Conservation (phyloP, 2,329 filamentous ascomycete species). For the Dactylella cylindrospora region DNA sequence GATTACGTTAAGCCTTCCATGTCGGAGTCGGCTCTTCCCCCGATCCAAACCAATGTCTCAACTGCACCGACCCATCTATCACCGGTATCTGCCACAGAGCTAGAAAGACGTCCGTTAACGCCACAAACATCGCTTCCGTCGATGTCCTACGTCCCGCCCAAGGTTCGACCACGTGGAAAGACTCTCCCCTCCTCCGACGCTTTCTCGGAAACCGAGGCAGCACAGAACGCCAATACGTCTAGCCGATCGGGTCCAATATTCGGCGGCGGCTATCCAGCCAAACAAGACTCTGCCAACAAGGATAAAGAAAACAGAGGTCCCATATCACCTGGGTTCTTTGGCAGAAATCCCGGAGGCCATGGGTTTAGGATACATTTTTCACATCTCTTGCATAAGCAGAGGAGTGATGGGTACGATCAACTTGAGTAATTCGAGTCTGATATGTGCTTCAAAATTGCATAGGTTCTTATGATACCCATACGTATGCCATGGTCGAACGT, state of each 20-base stretch:
- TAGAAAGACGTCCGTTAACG: slow-evolving; percentile 22
- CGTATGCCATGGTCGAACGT: no score
- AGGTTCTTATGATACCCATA: no score
- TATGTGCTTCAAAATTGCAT: no score
- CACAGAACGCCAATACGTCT: background rate
- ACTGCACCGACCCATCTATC: slow-evolving; percentile 4
- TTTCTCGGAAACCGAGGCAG: background rate
- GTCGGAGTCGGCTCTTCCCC: background rate
- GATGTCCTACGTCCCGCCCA: slow-evolving; percentile 28
- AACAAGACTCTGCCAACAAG: slow-evolving; percentile 6
- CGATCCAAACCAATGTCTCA: slow-evolving; percentile 15
- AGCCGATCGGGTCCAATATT: slow-evolving; percentile 31
- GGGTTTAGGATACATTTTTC: slow-evolving; percentile 42
- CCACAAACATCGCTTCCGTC: slow-evolving; percentile 23
- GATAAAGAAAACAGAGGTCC: slow-evolving; percentile 35
- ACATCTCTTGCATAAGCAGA: slow-evolving; percentile 34
- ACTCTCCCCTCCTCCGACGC: slow-evolving; percentile 15
- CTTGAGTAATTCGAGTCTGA: slow-evolving; percentile 24
- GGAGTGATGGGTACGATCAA: slow-evolving; percentile 39
- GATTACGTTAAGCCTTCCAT: slow-evolving; percentile 34
- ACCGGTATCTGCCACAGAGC: background rate
- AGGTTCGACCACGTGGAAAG: slow-evolving; percentile 34
- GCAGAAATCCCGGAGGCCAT: slow-evolving; percentile 19
- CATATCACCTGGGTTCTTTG: slow-evolving; percentile 25
- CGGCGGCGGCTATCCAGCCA: slow-evolving; percentile 35